A percentile compares a stretch with the other conserved stretches of the same genome.
phyloP scores from a whole-genome alignment of 441 rosid species.

The Raphanus hybrid region DNA sequence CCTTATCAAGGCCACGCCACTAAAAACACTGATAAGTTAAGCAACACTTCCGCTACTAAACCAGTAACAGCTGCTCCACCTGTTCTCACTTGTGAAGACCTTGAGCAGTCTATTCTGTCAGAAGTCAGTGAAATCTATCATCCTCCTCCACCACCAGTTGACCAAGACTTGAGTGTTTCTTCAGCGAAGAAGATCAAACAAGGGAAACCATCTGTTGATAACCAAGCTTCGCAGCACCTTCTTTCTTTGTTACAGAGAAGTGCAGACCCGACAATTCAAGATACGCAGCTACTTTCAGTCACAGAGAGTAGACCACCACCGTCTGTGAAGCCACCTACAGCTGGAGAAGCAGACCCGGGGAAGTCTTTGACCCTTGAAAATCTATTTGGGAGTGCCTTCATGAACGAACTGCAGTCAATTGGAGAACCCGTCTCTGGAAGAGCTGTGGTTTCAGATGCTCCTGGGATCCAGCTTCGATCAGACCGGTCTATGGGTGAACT shows the following conservation, averaged over 20 bases:
- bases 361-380: conserved; percentile 86
- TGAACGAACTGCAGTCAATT: conserved; percentile 87
- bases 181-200: conserved; percentile 47
- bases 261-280: conserved; percentile 43
- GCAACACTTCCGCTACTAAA: conserved; percentile 44
- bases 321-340: conserved; percentile 40
- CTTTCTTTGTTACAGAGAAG: conserved; percentile 86
- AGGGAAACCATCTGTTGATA: conserved; percentile 54
- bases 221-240: conserved; percentile 85
- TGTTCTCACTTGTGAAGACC: conserved; percentile 99
- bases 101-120: conserved; percentile 90
- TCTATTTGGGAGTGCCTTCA: conserved; percentile 92
- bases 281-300: not conserved
- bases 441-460: conserved; percentile 53
- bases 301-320: conserved; percentile 44
- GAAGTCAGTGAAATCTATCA: conserved; percentile 58
- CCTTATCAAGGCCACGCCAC: conserved; percentile 51
- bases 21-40: conserved; percentile 45
- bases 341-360: conserved; percentile 51
- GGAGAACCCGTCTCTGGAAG: conserved; percentile 64
- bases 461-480: conserved; percentile 41
- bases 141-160: conserved; percentile 45
- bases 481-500: conserved; percentile 48
- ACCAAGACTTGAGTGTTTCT: conserved; percentile 43
- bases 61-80: conserved; percentile 53